Evolutionary conservation across 1,139 yeast species (phyloP).

Genomic region (Candida gigantensis): DNA sequence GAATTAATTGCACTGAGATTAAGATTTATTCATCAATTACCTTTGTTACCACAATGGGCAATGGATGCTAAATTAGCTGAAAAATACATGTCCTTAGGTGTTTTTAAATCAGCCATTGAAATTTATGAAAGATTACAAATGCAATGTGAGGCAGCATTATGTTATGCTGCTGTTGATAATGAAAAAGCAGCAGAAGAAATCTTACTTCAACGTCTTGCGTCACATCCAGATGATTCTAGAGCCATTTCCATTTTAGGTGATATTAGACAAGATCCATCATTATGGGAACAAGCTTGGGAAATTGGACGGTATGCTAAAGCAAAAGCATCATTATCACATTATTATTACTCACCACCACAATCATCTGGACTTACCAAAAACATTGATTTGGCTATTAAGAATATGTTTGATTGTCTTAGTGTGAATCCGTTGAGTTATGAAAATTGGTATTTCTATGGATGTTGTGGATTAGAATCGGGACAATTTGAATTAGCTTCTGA

Average conservation of each 20-base stretch:
- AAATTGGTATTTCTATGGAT: conserved; percentile 93
- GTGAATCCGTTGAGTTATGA: conserved; percentile 77
- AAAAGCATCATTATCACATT: conserved; percentile 77
- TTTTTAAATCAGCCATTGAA: conserved; percentile 83
- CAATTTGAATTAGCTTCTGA: conserved; percentile 83
- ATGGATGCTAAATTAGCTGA: conserved; percentile 85
- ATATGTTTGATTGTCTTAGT: conserved; percentile 72
- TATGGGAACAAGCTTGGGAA: conserved; percentile 90
- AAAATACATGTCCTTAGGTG: conserved; percentile 83
- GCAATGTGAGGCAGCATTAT: conserved; percentile 83
- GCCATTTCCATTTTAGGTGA: conserved; percentile 88
- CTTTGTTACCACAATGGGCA: conserved; percentile 82
- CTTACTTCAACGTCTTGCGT: conserved; percentile 52
- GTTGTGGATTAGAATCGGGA: conserved; percentile 76
- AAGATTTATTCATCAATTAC: conserved; percentile 70
- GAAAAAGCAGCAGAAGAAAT: conserved; percentile 66
- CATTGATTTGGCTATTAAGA: conserved; percentile 56
- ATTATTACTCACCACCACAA: conserved; percentile 72
- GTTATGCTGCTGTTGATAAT: conserved; percentile 85
- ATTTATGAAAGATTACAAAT: conserved; percentile 80
- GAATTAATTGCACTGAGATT: conserved; percentile 53
- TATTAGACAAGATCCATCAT: conserved; percentile 68
- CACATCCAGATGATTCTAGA: conserved; percentile 75
- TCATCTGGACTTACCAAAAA: conserved; percentile 56
- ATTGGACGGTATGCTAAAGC: conserved; percentile 82